These are phyloP conservation scores for Aspergillus sp. DNA, from an alignment of 2,329 filamentous ascomycete species.

Conservation along the genomic window DNA sequence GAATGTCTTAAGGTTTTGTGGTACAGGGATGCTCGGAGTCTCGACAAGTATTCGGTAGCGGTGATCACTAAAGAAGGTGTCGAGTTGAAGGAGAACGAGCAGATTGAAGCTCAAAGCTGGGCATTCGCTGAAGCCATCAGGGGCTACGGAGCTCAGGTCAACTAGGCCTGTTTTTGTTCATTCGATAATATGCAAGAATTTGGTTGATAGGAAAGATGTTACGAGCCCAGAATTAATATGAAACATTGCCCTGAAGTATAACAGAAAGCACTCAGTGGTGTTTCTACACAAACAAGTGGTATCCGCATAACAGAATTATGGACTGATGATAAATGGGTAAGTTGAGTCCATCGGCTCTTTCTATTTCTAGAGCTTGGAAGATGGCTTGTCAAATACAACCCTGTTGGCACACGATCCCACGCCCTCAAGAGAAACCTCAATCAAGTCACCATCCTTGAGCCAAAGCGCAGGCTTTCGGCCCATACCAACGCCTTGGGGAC, in stretches of 20 bases:
- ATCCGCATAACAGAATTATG: too few species aligned
- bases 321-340: too few species aligned
- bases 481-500: constrained; percentile 67
- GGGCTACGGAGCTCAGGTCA: constrained; percentile 84
- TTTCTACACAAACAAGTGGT: too few species aligned
- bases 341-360: neutral
- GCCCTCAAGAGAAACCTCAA: constrained; percentile 63
- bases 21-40: constrained; percentile 90
- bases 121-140: constrained; percentile 92
- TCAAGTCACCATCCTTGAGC: constrained; percentile 65
- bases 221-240: constrained; percentile 1
- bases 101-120: constrained; percentile 95
- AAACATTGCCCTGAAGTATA: neutral
- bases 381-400: constrained; percentile 38
- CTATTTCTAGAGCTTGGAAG: constrained; percentile 28
- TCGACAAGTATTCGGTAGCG: constrained; percentile 88
- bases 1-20: constrained; percentile 98
- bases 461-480: constrained; percentile 62
- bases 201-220: constrained; percentile 24
- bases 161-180: constrained; percentile 31
- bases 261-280: neutral
- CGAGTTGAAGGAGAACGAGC: constrained; percentile 75
- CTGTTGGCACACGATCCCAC: constrained; percentile 54
- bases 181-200: constrained; percentile 1
- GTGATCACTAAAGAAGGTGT: constrained; percentile 86